Evolutionary conservation across 306 rosid genomes (phyloP).

Genomic region (Corylus heterophylla): DNA sequence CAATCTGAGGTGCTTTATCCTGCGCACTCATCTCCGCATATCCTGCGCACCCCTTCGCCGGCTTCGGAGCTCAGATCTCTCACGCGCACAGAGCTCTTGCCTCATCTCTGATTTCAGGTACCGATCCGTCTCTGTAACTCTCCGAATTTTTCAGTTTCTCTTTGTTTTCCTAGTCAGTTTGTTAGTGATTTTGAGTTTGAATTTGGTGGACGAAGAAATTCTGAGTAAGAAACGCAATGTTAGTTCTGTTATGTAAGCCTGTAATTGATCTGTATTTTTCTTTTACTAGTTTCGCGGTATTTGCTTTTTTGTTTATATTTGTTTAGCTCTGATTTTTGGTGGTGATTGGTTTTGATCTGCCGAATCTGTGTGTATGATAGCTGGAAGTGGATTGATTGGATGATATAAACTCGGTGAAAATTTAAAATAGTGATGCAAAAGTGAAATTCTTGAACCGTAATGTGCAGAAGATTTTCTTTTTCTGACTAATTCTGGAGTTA

Average conservation of each 20-base stretch:
- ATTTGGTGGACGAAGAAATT: neutral
- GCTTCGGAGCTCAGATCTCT: no score
- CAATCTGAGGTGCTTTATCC: no score
- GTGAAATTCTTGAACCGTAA: neutral
- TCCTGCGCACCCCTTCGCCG: no score
- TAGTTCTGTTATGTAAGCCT: neutral
- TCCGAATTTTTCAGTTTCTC: neutral
- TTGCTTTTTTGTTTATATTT: neutral
- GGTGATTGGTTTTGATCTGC: constrained; percentile 1
- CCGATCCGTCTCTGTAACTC: no score
- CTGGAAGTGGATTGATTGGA: neutral
- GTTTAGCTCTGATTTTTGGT: neutral
- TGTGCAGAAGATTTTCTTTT: neutral
- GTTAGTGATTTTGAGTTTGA: neutral
- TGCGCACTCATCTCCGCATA: no score
- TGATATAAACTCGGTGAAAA: neutral
- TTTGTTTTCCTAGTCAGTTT: neutral
- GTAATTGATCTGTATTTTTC: neutral
- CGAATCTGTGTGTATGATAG: neutral
- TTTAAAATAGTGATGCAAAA: neutral
- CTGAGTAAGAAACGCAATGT: neutral
- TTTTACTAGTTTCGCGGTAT: neutral
- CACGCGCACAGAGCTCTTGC: no score
- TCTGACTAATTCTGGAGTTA: neutral
- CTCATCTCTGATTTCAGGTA: no score